Evolutionary conservation across 352 stramenopile genomes (phyloP), one percentile per base, ranked within the genome.

Genomic region (Globisporangium rhizosaccharum): DNA sequence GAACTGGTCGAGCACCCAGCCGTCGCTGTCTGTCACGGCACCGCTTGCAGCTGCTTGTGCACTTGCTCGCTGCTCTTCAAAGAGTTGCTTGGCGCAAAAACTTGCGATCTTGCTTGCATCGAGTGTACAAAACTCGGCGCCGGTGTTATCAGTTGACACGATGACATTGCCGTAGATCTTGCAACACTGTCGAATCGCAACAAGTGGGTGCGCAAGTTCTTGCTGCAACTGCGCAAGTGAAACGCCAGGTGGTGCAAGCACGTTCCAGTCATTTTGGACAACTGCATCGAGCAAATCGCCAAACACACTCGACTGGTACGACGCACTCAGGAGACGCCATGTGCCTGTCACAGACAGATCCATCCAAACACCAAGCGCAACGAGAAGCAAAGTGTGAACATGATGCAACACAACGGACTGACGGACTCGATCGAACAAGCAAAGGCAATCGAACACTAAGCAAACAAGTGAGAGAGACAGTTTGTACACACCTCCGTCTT

Each of bases 51-150:
- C 69, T 14, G 72, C 67, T 18, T 53, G 51, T 67, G 64, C 36
- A 47, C 85, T 71, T 14, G 72, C 67, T 18, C 56, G 51, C 26
- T 75, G 70, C 54, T 94, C 85, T 26, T 90, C 72, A 41, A 92
- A 92, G 55, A 94, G 66, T 12, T 83, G 70, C 51, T 79, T 82
- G 0, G 85, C 85, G 62, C 68, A 81, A 50, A 92, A 94, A 4
- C 76, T 73, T 1, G 85, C 85, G 10, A 94, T 70, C 44, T 92
- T 90, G 26, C 69, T 54, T 5, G 68, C 48, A 33, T 91, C 76
- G 25, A 94, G 62, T 0, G 55, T 73, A 51, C 78, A 91, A 8
- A 53, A 59, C 26, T 87, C 69, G 5, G 68, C 52, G 9, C 46
- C 53, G 8, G 63, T 37, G 2, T 58, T 48, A 6, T 58, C 50